phyloP scores from a whole-genome alignment of 208 protist species.

The Wallacemonas sp. region DNA sequence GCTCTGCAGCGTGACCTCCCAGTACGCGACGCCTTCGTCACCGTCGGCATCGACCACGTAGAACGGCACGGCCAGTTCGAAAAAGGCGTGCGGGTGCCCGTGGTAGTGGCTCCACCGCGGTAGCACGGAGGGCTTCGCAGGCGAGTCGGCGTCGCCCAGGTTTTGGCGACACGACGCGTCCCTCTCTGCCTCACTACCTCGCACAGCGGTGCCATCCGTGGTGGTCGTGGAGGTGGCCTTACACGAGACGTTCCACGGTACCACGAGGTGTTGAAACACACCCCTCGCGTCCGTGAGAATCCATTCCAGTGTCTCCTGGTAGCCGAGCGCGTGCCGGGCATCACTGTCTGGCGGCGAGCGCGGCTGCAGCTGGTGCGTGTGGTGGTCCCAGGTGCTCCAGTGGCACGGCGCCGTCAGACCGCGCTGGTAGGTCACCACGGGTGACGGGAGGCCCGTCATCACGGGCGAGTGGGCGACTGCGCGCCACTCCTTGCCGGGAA shows the following conservation, averaged over 20 bases:
- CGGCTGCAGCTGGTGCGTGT: not conserved
- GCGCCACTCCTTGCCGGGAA: constrained; percentile 7
- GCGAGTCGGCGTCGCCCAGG: too few species aligned
- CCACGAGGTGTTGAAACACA: not conserved
- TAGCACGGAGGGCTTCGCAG: not conserved
- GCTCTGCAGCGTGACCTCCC: constrained; percentile 21
- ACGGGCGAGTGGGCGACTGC: not conserved
- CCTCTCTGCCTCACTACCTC: too few species aligned
- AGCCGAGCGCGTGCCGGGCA: not conserved
- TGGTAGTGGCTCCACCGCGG: constrained; percentile 5
- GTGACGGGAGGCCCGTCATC: not conserved
- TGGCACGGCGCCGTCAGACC: not conserved
- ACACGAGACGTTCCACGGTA: not conserved
- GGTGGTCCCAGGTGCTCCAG: not conserved
- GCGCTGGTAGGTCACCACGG: not conserved
- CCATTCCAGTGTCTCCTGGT: not conserved
- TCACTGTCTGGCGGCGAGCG: not conserved
- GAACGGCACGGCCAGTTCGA: constrained; percentile 19
- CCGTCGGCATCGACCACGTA: not conserved
- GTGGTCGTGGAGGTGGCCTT: too few species aligned
- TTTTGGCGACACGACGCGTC: too few species aligned
- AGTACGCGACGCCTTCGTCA: constrained; percentile 8
- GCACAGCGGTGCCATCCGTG: too few species aligned
- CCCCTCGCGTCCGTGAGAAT: not conserved
- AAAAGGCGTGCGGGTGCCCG: constrained; percentile 13